These are phyloP conservation scores for Penicillium sp. DNA, from an alignment of 2,329 filamentous ascomycete genomes.

Conservation along the genomic window DNA sequence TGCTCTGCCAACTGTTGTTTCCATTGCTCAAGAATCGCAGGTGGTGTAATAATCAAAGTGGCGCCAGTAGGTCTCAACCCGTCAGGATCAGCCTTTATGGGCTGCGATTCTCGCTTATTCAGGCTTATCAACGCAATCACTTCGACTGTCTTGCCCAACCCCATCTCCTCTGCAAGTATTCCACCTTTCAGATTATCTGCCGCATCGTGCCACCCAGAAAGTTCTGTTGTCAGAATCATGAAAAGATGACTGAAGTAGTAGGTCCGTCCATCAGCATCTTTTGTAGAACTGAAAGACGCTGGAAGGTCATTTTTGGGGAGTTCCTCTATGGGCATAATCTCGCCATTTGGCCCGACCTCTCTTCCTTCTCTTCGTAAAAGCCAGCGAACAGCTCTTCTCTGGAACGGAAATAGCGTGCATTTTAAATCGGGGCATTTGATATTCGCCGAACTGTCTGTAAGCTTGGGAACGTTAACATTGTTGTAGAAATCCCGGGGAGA, in stretches of 20 bases:
- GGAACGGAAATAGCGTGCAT: conserved; percentile 49
- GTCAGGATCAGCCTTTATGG: conserved; percentile 17
- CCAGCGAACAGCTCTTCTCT: conserved; percentile 48
- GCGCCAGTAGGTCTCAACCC: conserved; percentile 47
- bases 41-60: conserved; percentile 63
- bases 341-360: conserved; percentile 33
- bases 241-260: conserved; percentile 46
- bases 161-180: conserved; percentile 52
- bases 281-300: conserved; percentile 38
- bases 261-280: conserved; percentile 37
- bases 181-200: conserved; percentile 39
- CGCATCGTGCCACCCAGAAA: conserved; percentile 35
- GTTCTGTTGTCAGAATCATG: conserved; percentile 39
- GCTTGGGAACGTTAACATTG: conserved; percentile 46
- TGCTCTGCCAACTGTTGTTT: conserved; percentile 58
- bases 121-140: conserved; percentile 47
- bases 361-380: conserved; percentile 46
- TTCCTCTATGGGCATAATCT: conserved; percentile 20
- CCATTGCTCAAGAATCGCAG: conserved; percentile 63
- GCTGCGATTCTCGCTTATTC: conserved; percentile 32
- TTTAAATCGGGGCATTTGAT: conserved; percentile 36
- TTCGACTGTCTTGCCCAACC: conserved; percentile 51
- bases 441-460: conserved; percentile 32
- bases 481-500: conserved; percentile 47
- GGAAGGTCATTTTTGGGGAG: conserved; percentile 26